Base-by-base conservation (phyloP, 495 filamentous ascomycete species). In the Podospora pseudoanserina region DNA sequence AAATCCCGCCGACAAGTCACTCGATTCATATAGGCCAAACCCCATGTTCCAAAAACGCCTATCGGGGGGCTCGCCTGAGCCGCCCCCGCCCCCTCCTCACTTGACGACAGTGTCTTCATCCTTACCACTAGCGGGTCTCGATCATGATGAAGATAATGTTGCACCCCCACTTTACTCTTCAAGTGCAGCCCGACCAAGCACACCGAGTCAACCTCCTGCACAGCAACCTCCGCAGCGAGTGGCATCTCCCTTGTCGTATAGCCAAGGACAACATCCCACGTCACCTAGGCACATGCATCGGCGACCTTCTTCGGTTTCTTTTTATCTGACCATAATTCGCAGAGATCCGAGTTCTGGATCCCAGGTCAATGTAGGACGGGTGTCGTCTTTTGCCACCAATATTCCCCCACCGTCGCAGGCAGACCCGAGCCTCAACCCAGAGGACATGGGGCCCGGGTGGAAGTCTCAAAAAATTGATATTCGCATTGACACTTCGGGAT, bases 301-400 rank as follows among this genome's bases (percentile, higher is more conserved):
- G 2, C 26, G 63, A 4, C 64, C 71, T 15, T 67, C 69, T 0
- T 72, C 70, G 11, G 55, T 68, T 4, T 75, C 81, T 0, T 88
- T 83, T 61, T 87, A 88, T n/a, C 85, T 97, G 34, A 96, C 91
- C 0, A 79, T 99, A 15, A 97, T 99, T 64, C 90, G 95, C 16
- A 90, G 95, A 44, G 92, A 97, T 78, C 90, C 92, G 3, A 81
- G 86, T 1, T 89, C 89, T 28, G 88, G 89, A 13, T 85, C 83
- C 54, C 95, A 99, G 76, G 97, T 92, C 92, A 97, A 97, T 71
- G 88, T 97, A 30, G 93, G 90, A 5, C 90, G 81, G 56, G 87
- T 97, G 55, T 82, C 83, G 2, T 79, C 81, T 5, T 79, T 84
- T 67, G 79, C 81, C 67, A 73, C 82, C 66, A 80, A 79, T 72